phyloP scores from a whole-genome alignment of 768 basidiomycete species.

The Calocybe cyanea region DNA sequence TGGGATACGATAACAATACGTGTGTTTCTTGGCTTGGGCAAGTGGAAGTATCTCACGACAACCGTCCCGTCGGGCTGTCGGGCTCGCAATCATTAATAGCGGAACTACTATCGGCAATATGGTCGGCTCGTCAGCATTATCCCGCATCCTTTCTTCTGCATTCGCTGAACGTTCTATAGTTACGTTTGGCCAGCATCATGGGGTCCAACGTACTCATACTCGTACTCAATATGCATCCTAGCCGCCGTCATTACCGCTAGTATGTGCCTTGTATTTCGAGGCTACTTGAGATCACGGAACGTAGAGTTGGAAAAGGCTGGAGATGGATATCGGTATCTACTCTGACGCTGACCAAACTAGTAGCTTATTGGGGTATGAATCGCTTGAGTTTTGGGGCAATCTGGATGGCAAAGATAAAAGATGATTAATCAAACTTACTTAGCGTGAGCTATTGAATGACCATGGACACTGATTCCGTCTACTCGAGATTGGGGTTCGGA shows the following conservation, averaged over 20 bases:
- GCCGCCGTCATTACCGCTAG: slow-evolving; percentile 47
- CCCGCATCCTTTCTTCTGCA: slow-evolving; percentile 6
- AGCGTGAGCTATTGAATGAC: no score
- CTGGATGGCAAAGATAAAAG: no score
- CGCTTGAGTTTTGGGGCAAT: no score
- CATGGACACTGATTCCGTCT: slow-evolving; percentile 15
- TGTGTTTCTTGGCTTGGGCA: slow-evolving; percentile 54
- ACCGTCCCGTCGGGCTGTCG: slow-evolving; percentile 78
- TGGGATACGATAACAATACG: slow-evolving; percentile 68
- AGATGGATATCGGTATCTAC: slow-evolving; percentile 48
- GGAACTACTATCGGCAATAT: slow-evolving; percentile 85
- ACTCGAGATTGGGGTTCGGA: no score
- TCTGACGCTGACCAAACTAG: no score
- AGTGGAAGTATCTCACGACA: slow-evolving; percentile 63
- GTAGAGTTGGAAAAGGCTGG: slow-evolving; percentile 35
- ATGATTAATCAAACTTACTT: no score
- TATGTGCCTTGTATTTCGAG: slow-evolving; percentile 49
- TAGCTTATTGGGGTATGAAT: no score
- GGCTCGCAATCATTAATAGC: slow-evolving; percentile 76
- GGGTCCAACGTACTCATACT: slow-evolving; percentile 65
- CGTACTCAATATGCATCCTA: slow-evolving; percentile 72
- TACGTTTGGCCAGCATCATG: slow-evolving; percentile 65
- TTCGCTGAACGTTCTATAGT: slow-evolving; percentile 25
- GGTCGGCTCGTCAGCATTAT: slow-evolving; percentile 64
- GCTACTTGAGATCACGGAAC: slow-evolving; percentile 38